Evolutionary conservation across 768 basidiomycete species (phyloP).

Genomic region (Coprinopsis sp.): DNA sequence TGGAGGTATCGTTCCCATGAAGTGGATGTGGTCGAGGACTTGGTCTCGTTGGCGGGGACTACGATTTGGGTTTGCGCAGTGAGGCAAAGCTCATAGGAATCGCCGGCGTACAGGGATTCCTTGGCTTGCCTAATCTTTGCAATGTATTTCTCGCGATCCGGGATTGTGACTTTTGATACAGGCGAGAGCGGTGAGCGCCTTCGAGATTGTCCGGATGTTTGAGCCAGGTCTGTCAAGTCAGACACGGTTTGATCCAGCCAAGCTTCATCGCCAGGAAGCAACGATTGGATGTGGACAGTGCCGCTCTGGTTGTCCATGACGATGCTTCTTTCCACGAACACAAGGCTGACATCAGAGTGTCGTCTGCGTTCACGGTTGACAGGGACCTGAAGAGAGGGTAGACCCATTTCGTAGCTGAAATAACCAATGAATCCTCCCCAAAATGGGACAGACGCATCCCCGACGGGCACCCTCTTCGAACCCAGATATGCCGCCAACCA

Average conservation of each 20-base stretch:
- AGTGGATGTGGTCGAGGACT: constrained; percentile 27
- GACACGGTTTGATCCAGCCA: constrained; percentile 52
- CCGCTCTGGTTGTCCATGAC: constrained; percentile 55
- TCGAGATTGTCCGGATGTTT: background rate
- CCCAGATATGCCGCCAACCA: constrained; percentile 75
- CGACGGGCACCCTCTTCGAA: constrained; percentile 40
- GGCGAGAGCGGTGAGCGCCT: constrained; percentile 4
- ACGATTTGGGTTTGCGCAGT: constrained; percentile 68
- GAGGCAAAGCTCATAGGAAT: constrained; percentile 91
- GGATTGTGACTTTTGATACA: constrained; percentile 38
- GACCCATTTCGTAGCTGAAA: constrained; percentile 77
- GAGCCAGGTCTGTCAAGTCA: constrained; percentile 6
- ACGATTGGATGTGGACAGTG: constrained; percentile 64
- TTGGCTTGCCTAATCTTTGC: constrained; percentile 65
- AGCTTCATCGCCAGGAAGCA: constrained; percentile 47
- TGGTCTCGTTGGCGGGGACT: constrained; percentile 31
- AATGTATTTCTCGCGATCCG: constrained; percentile 59
- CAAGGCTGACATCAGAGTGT: constrained; percentile 70
- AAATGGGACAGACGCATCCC: constrained; percentile 58
- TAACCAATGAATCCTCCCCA: constrained; percentile 82
- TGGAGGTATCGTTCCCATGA: constrained; percentile 75
- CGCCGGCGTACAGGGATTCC: constrained; percentile 72
- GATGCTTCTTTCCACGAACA: constrained; percentile 76
- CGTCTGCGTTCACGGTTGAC: constrained; percentile 25
- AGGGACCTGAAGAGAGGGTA: constrained; percentile 47